Evolutionary conservation across 305 asterid species (phyloP).

Genomic region (Solanum aculeatissimum): DNA sequence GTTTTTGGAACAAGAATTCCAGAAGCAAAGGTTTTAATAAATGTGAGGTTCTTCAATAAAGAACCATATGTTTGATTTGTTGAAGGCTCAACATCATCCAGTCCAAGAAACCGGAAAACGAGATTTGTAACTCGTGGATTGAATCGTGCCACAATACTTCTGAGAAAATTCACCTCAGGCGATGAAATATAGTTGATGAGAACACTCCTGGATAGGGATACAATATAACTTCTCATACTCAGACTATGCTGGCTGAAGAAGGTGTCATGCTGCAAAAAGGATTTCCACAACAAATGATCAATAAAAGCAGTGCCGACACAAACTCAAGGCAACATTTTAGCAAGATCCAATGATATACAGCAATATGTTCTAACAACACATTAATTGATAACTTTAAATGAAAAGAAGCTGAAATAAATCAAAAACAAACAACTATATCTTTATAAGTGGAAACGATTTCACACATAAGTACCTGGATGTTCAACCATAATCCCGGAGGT

Average conservation of each 20-base stretch:
- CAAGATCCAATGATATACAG: neutral
- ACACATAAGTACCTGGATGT: conserved; percentile 40
- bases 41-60: conserved; percentile 51
- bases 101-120: conserved; percentile 46
- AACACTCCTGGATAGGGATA: conserved; percentile 32
- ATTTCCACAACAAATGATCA: neutral
- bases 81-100: conserved; percentile 48
- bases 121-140: conserved; percentile 40
- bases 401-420: neutral
- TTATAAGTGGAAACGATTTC: neutral
- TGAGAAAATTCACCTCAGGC: conserved; percentile 74
- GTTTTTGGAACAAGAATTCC: conserved; percentile 74
- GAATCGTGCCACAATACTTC: conserved; percentile 35
- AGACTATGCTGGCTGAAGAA: conserved; percentile 61
- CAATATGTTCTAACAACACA: neutral
- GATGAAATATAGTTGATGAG: conserved; percentile 54
- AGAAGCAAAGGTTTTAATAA: conserved; percentile 61
- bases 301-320: neutral
- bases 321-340: neutral
- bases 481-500: conserved; percentile 60
- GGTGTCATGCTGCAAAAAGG: conserved; percentile 38
- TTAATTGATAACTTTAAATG: neutral
- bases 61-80: conserved; percentile 64
- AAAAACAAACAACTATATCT: neutral
- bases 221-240: conserved; percentile 54